phyloP scores from a whole-genome alignment of 371 early-diverging fungal species.

The Mortierella sp. region DNA sequence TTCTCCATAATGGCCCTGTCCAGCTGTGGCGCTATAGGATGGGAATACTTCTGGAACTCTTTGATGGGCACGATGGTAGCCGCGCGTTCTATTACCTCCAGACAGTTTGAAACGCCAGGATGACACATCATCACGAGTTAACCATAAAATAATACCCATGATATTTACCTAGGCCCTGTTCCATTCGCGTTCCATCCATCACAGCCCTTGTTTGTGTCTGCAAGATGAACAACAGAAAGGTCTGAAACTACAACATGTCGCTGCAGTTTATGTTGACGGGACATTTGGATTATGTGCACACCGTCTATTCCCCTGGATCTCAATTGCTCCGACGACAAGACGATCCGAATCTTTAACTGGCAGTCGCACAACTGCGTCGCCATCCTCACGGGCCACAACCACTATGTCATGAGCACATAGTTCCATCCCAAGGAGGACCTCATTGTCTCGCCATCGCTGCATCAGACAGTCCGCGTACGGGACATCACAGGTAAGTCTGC shows the following conservation, averaged over 20 bases:
- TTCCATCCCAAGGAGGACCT: conserved; percentile 98
- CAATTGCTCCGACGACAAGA: conserved; percentile 98
- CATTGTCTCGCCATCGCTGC: conserved; percentile 96
- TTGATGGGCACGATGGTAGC: conserved; percentile 99
- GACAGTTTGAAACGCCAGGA: too few species aligned
- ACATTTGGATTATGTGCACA: conserved; percentile 99
- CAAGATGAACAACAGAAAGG: conserved; percentile 99
- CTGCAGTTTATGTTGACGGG: conserved; percentile 97
- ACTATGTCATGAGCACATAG: conserved; percentile 99
- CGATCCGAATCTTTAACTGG: conserved; percentile 98
- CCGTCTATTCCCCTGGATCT: conserved; percentile 99
- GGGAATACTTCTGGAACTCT: conserved; percentile 96
- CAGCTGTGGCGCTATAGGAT: conserved; percentile 99
- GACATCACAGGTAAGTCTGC: conserved; percentile 87
- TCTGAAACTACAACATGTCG: conserved; percentile 99
- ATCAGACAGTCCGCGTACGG: conserved; percentile 99
- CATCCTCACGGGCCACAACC: conserved; percentile 98
- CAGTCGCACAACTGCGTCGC: conserved; percentile 98
- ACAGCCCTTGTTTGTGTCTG: conserved; percentile 98
- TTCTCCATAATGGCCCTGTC: conserved; percentile 98
- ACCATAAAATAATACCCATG: too few species aligned
- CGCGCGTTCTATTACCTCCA: not conserved
- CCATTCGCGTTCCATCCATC: conserved; percentile 98
- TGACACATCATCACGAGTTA: too few species aligned
- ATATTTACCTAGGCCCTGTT: conserved; percentile 98